Base-by-base conservation (phyloP, 805 yeast genomes). In the Nematodospora valgi region DNA sequence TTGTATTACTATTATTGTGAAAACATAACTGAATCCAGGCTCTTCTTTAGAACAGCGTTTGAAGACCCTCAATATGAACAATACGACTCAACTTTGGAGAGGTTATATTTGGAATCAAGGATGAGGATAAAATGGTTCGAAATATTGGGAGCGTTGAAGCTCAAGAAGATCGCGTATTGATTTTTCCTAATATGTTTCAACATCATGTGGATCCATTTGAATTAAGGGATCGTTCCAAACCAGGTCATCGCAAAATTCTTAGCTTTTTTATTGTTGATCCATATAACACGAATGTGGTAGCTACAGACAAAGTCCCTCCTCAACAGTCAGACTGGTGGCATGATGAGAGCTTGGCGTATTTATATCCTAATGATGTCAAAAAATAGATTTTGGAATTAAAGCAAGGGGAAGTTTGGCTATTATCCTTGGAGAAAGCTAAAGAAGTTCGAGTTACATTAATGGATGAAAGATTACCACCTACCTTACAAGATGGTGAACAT, bases 251-350 rank as follows among this genome's bases (percentile, higher is more conserved):
- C 20, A 62, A 62, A 39, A 65, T 67, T 20, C 45, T 67, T 33
- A 62, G 70, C 34, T 63, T 64, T 39, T 67, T 66, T 35, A 14
- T 67, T 3, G 58, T 55, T n/a, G 70, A 64, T 35, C 70, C 70
- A 1, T 35, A 47, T 37, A 55, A 63, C 39, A 45, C 51, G 2
- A 28, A 23, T 10, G 64, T 62, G 0, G 36, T 47, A 2, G 20
- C 62, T 3, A 52, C 68, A 0, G 56, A 46, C 2, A 40, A 49
- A 4, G 68, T 66, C 3, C 68, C 69, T 4, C 68, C 68, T 2
- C 70, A 64, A 41, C 68, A 63, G 39, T 27, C 43, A 24, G 49
- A 45, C 9, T 65, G 70, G 72, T 51, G 54, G 51, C 44, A 45
- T 4, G 48, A 48, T 19, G 39, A 32, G 6, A 35, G 28, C 9